Conservation (phyloP, 495 filamentous ascomycete species). For the Podospora sp. region DNA sequence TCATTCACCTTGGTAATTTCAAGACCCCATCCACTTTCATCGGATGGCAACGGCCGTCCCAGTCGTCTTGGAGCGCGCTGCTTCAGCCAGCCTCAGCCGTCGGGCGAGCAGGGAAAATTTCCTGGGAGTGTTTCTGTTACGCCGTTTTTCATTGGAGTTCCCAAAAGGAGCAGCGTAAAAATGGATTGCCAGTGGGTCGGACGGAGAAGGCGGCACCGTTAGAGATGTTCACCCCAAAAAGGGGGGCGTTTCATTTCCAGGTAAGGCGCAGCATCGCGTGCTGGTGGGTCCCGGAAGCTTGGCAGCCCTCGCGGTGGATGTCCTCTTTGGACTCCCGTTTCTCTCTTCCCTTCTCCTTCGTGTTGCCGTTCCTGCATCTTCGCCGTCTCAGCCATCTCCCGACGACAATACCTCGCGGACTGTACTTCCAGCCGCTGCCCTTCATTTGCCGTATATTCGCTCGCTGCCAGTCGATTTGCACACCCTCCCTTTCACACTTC, state of each 20-base stretch:
- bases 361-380: not conserved
- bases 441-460: constrained; percentile 19
- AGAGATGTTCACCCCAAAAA: not conserved
- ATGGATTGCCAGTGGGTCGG: constrained; percentile 9
- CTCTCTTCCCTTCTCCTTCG: not conserved
- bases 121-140: not conserved
- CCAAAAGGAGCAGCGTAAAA: not conserved
- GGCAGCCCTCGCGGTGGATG: constrained; percentile 15
- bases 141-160: not conserved
- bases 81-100: not conserved
- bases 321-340: constrained; percentile 1
- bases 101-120: not conserved
- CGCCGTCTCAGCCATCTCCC: constrained; percentile 1
- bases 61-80: not conserved
- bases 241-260: constrained; percentile 15
- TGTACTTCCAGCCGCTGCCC: constrained; percentile 20
- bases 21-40: not conserved
- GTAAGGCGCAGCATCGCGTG: constrained; percentile 10
- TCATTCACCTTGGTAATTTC: not conserved
- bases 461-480: constrained; percentile 11
- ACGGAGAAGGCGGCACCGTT: not conserved
- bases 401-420: constrained; percentile 8
- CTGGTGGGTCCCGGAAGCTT: not conserved
- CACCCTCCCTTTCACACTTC: constrained; percentile 6
- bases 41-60: not conserved